Conservation (phyloP, 116 monocot species). For the Posidonia oceanica region DNA sequence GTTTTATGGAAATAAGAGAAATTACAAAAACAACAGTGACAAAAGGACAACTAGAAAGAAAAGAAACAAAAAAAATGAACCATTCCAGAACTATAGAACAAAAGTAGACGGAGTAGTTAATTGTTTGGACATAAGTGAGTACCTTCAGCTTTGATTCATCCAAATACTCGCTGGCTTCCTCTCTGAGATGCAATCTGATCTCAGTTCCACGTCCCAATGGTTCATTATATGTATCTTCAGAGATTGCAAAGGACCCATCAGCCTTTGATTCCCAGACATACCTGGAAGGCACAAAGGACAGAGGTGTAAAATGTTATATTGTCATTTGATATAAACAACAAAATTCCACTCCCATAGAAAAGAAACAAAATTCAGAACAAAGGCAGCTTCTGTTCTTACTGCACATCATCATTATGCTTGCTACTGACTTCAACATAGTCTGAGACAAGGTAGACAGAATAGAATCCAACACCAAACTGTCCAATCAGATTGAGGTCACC, state of each 20-base stretch:
- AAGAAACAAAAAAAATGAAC: too few species aligned
- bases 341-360: neutral
- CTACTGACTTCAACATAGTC: constrained; percentile 97
- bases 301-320: neutral
- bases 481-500: constrained; percentile 95
- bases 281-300: constrained; percentile 18
- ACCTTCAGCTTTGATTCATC: constrained; percentile 89
- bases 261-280: constrained; percentile 99
- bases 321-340: neutral
- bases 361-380: too few species aligned
- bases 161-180: constrained; percentile 85
- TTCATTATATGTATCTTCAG: constrained; percentile 94
- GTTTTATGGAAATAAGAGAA: too few species aligned
- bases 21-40: too few species aligned
- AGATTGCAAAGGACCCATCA: constrained; percentile 88
- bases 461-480: constrained; percentile 97
- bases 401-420: constrained; percentile 95
- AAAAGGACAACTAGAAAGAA: too few species aligned
- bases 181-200: constrained; percentile 71
- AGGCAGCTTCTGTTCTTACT: constrained; percentile 31
- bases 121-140: neutral
- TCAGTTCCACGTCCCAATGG: constrained; percentile 94
- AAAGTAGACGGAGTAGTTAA: too few species aligned
- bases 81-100: too few species aligned
- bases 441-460: constrained; percentile 92